Base-by-base conservation (phyloP, 1,284 basidiomycete genomes). In the Ustilago vetiveriae region DNA sequence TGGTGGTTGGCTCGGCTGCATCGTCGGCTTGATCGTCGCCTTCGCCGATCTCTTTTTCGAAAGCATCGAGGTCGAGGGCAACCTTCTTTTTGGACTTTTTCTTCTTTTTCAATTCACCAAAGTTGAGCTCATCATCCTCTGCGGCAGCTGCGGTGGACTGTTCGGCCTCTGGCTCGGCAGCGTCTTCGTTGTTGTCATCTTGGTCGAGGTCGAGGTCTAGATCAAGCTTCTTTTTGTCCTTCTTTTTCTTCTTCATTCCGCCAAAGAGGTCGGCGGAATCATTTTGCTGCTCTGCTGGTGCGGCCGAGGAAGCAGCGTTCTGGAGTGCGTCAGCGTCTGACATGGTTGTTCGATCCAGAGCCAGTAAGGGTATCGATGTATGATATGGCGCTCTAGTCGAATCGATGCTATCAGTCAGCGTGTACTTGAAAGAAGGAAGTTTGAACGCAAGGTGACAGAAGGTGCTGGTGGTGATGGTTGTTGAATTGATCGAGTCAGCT, bases 151-250 rank as follows among this genome's bases (percentile, higher is more conserved):
- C 47, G 19, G 53, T 63, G 35, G 67, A 53, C 37, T 62, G 58
- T 24, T 74, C 74, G 8, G 32, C 55, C 2, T 57, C 68, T 19
- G 55, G 68, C n/a, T 69, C 66, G 6, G 62, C 47, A 30, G 72
- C 65, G 17, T 73, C 67, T 6, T 72, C 75, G 24, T 80, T 75
- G 36, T 44, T 43, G 35, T 73, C 60, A 29, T 64, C 64, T 14
- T 75, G 59, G 43, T 74, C 75, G 29, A 70, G 65, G 13, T 66
- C 65, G 42, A 74, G 47, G 36, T 72, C 91, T 52, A 92, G 84
- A 81, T 93, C 92, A 52, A 92, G 90, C 62, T 91, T 90, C 83
- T 91, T 92, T 86, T 92, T 92, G 85, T 91, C 92, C 84, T 82
- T 83, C 54, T 92, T 92, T 84, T 92, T 93, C 86, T 93, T 93